phyloP scores from a whole-genome alignment of 2,329 filamentous ascomycete species.

The Parastagonospora nodorum region DNA sequence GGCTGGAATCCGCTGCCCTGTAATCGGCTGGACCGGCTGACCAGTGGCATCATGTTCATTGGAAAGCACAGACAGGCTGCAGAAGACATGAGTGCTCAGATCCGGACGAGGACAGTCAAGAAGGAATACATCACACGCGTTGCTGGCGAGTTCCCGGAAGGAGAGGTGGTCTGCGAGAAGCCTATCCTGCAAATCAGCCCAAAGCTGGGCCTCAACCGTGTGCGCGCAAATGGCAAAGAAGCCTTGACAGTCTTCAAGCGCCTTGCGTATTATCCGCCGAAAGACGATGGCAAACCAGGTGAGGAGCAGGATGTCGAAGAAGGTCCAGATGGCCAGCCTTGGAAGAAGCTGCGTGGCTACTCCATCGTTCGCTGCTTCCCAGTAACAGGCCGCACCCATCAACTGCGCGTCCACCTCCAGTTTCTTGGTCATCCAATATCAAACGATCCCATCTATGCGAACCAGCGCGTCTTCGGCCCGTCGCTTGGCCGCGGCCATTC shows the following conservation, averaged over 20 bases:
- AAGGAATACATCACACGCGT: conserved; percentile 97
- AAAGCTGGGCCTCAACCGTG: conserved; percentile 90
- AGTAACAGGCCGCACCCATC: conserved; percentile 91
- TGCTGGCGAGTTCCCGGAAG: conserved; percentile 87
- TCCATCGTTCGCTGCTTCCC: conserved; percentile 94
- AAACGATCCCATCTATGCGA: conserved; percentile 98
- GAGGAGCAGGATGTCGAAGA: conserved; percentile 21
- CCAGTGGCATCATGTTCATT: conserved; percentile 97
- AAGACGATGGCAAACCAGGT: conserved; percentile 21
- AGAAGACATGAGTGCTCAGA: conserved; percentile 75
- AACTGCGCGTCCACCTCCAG: conserved; percentile 92
- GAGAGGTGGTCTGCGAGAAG: conserved; percentile 88
- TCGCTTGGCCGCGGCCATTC: conserved; percentile 73
- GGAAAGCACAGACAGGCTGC: conserved; percentile 84
- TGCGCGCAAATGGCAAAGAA: conserved; percentile 89
- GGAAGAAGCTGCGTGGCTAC: conserved; percentile 71
- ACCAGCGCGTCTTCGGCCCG: conserved; percentile 86
- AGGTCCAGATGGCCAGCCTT: conserved; percentile 49
- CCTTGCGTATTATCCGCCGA: conserved; percentile 84
- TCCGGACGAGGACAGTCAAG: conserved; percentile 78
- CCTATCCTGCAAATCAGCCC: conserved; percentile 93
- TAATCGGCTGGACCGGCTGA: conserved; percentile 91
- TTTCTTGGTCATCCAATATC: conserved; percentile 93
- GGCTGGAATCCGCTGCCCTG: conserved; percentile 72
- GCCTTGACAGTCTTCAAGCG: conserved; percentile 91